Evolutionary conservation across 495 filamentous ascomycete species (phyloP).

Genomic region (Penicillium herquei): DNA sequence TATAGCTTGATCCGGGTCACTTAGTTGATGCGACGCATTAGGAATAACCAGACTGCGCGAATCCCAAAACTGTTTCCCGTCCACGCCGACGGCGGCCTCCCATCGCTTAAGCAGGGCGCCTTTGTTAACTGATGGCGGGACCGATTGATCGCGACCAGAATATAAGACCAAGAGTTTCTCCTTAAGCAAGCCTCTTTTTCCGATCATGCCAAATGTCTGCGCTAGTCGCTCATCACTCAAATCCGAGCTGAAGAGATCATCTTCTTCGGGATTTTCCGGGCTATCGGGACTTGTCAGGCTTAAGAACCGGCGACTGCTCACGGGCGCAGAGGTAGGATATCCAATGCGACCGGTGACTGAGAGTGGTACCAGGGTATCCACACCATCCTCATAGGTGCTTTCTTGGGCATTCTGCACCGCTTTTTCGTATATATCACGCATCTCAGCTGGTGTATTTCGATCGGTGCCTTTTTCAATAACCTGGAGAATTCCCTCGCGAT

Average conservation of each 20-base stretch:
- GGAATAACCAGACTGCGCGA: constrained; percentile 42
- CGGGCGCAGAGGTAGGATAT: constrained; percentile 44
- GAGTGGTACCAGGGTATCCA: constrained; percentile 36
- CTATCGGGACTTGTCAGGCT: constrained; percentile 57
- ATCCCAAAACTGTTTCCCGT: constrained; percentile 35
- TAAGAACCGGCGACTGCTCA: constrained; percentile 65
- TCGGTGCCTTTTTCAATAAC: constrained; percentile 32
- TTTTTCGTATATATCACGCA: constrained; percentile 30
- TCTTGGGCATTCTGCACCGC: constrained; percentile 25
- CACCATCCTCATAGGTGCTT: constrained; percentile 19
- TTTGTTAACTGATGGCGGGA: constrained; percentile 65
- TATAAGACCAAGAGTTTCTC: constrained; percentile 50
- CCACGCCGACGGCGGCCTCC: constrained; percentile 52
- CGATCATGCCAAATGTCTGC: constrained; percentile 62
- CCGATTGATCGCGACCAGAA: constrained; percentile 68
- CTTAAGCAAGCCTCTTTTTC: constrained; percentile 51
- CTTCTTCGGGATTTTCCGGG: constrained; percentile 58
- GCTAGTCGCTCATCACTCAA: constrained; percentile 55
- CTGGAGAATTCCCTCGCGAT: constrained; percentile 65
- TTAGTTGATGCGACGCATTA: constrained; percentile 45
- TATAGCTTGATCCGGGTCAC: constrained; percentile 45
- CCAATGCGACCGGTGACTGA: constrained; percentile 34
- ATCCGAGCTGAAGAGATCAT: constrained; percentile 86
- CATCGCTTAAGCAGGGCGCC: constrained; percentile 59
- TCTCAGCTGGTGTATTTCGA: constrained; percentile 25